These are phyloP conservation scores for Lactuca sativa DNA, from an alignment of 129 eudicot genomes.

Conservation along the genomic window DNA sequence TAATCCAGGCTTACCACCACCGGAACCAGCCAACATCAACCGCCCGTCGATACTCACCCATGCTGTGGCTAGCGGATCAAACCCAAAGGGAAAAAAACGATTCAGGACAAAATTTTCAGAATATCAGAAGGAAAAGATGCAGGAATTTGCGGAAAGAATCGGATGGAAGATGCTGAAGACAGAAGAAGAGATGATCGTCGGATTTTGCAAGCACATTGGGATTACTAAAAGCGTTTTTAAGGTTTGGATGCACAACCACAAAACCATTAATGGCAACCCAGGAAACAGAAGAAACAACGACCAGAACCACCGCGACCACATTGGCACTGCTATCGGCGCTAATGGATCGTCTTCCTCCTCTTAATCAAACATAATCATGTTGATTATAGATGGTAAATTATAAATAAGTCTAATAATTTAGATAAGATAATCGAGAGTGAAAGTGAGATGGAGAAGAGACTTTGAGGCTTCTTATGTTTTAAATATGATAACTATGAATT, in stretches of 20 bases:
- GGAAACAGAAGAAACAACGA: not conserved
- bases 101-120: slow-evolving; percentile 49
- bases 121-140: slow-evolving; percentile 56
- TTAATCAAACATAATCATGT: slow-evolving; percentile 14
- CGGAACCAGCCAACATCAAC: slow-evolving; percentile 11
- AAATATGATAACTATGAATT: too few species aligned
- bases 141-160: slow-evolving; percentile 51
- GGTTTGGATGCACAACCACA: slow-evolving; percentile 80
- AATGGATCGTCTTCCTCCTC: slow-evolving; percentile 61
- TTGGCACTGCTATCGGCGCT: slow-evolving; percentile 26
- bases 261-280: slow-evolving; percentile 26
- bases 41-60: slow-evolving; percentile 11
- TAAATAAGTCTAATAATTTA: not conserved
- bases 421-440: not conserved
- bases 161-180: slow-evolving; percentile 69
- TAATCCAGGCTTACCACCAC: slow-evolving; percentile 36
- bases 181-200: slow-evolving; percentile 39
- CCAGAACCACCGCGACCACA: slow-evolving; percentile 19
- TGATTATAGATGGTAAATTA: not conserved
- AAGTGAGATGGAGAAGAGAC: not conserved
- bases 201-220: slow-evolving; percentile 49
- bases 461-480: not conserved
- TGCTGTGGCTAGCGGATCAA: not conserved
- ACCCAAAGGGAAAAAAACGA: slow-evolving; percentile 36
- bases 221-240: slow-evolving; percentile 56